Conservation (phyloP, 108 stramenopile genomes). For the Skeletonema grethae region DNA sequence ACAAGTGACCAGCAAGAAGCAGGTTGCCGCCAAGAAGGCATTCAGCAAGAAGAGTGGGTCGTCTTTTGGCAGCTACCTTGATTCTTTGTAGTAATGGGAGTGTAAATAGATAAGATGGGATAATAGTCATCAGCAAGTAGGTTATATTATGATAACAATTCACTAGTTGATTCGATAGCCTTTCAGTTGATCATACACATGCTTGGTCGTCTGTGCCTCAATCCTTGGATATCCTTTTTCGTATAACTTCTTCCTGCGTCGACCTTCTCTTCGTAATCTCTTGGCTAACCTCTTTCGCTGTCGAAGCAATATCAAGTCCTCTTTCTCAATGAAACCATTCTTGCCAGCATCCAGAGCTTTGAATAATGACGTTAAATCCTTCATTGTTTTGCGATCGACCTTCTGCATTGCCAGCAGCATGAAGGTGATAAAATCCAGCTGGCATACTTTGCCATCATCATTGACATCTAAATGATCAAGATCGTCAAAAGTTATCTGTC, state of each 20-base stretch:
- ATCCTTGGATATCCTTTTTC: not conserved
- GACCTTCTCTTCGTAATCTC: constrained; percentile 13
- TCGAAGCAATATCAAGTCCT: constrained; percentile 57
- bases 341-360: constrained; percentile 53
- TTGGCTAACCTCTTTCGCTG: constrained; percentile 23
- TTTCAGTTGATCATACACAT: not conserved
- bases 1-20: not conserved
- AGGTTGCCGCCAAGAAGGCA: not conserved
- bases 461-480: constrained; percentile 47
- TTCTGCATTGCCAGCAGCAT: constrained; percentile 75
- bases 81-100: not conserved
- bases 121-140: not conserved
- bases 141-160: not conserved
- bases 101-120: not conserved
- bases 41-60: not conserved
- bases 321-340: constrained; percentile 51
- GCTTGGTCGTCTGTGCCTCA: not conserved
- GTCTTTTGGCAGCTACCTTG: not conserved
- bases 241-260: constrained; percentile 1
- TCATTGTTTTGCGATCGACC: constrained; percentile 48
- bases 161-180: not conserved
- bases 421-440: constrained; percentile 74
- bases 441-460: constrained; percentile 58
- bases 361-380: constrained; percentile 62
- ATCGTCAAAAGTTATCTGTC: constrained; percentile 58